phyloP scores from a whole-genome alignment of 495 filamentous ascomycete species.

The Xylaria cubensis region DNA sequence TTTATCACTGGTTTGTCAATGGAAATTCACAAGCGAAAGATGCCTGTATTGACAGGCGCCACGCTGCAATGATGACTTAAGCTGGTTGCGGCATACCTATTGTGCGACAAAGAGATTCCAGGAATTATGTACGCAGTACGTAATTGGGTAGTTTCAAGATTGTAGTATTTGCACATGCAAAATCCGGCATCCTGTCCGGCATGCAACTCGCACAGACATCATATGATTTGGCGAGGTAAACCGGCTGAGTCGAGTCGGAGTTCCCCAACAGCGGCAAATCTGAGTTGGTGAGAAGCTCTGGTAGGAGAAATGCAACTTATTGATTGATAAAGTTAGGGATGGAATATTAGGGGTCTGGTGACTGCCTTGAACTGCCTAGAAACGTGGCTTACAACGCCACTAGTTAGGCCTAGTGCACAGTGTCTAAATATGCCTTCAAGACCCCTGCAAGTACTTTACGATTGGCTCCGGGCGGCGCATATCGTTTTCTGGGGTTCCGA shows the following conservation, averaged over 20 bases:
- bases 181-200: not conserved
- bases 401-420: not conserved
- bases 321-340: not conserved
- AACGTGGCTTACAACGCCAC: slow-evolving; percentile 4
- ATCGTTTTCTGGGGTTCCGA: not conserved
- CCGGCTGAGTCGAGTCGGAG: not conserved
- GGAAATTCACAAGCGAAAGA: not conserved
- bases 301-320: not conserved
- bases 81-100: not conserved
- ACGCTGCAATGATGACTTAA: not conserved
- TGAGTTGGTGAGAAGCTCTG: not conserved
- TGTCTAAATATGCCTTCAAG: not conserved
- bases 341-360: not conserved
- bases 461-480: not conserved
- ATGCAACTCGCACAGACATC: not conserved
- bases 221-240: slow-evolving; percentile 1
- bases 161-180: not conserved
- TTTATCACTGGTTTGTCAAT: not conserved
- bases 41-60: not conserved
- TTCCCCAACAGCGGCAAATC: not conserved
- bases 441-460: not conserved
- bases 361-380: not conserved
- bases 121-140: not conserved
- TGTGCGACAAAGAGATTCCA: not conserved
- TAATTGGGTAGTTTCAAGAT: not conserved